Base-by-base conservation (phyloP, 2,329 filamentous ascomycete genomes). In the Aureobasidium sp. region DNA sequence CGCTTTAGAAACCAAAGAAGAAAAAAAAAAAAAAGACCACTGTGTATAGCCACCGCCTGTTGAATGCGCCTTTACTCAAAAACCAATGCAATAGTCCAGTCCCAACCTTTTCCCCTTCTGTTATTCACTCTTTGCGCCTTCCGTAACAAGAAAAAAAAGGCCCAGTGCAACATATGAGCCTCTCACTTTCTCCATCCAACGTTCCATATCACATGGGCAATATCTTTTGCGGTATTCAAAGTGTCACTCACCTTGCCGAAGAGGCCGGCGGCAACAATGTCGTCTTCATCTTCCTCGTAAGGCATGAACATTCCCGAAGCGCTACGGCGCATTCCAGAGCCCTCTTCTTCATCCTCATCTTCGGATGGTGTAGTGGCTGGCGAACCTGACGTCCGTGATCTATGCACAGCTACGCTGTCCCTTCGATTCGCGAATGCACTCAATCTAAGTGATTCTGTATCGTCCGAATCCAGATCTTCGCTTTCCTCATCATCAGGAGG, bases 241-340 rank as follows among this genome's bases (percentile, higher is more conserved):
- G 89, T 93, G 74, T 95, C 89, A 70, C 92, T 84, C 53, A 95
- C 85, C 67, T 86, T 85, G 63, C 89, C 88, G 69, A 95, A 82
- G 60, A 95, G 79, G 49, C 87, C 87, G 8, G 75, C 74, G 60
- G 71, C 69, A 3, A 77, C 73, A 43, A 79, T 70, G 73, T 83
- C 79, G 57, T 81, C 77, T 65, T 90, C 88, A 62, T 84, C 84
- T 66, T 91, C 87, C 66, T 91, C 88, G 67, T 86, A 88, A 8
- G 90, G 89, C 88, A 95, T 92, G 68, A 95, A 88, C 89, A 95
- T 95, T 66, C 90, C 91, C 40, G 90, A 94, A 54, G 85, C 79
- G 21, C 90, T 95, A 66, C 91, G 82, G 64, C 87, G 84, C 78
- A 95, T 86, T 86, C 72, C 70, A n/a, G 66, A 61, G 25, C 70